Evolutionary conservation across 139 green algal species (phyloP), one percentile per base, ranked within the genome.

Genomic region (Edaphochlamys debaryana): DNA sequence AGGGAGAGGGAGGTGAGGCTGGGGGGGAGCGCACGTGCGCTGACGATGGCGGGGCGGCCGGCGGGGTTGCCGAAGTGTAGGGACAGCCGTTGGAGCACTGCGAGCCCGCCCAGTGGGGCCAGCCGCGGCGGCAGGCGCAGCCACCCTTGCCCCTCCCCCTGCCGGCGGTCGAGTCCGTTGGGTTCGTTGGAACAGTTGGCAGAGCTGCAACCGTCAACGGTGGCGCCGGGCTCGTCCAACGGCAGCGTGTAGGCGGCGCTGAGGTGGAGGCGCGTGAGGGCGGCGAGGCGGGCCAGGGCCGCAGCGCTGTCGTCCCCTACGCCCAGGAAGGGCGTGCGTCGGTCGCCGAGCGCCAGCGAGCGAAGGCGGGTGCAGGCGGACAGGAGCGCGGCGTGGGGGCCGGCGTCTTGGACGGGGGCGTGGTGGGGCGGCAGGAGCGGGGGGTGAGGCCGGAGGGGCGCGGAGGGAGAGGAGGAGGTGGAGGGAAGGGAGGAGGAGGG

Each of bases 261-360:
- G 23, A 83, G n/a, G 32, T 83, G 76, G 32, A 82, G 77, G 34
- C 67, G 67, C 4, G 62, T 83, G 20, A 83, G 77, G 45, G 32
- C 36, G 3, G n/a, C 17, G 4, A 83, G 77, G 6, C 5, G 23
- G 1, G 77, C 34, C 64, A 83, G 77, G 40, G 71, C 27, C 30
- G 42, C 77, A 19, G 63, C 77, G 9, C 45, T 32, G 63, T 75
- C 77, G 32, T 83, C 63, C 1, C 63, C 63, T 32, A 83, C 22
- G 36, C 77, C 77, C 1, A 83, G 77, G 42, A 75, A 56, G 13
- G 77, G 67, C 64, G 27, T 40, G 23, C 64, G 37, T 11, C 42
- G 63, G 32, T 58, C 40, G 32, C 77, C 77, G 45, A 83, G 64
- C 15, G 77, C 63, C 63, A 83, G 42, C 36, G 63, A 74, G 42